These are phyloP conservation scores for Citeromyces siamensis DNA, from an alignment of 1,139 yeast genomes.

Conservation along the genomic window DNA sequence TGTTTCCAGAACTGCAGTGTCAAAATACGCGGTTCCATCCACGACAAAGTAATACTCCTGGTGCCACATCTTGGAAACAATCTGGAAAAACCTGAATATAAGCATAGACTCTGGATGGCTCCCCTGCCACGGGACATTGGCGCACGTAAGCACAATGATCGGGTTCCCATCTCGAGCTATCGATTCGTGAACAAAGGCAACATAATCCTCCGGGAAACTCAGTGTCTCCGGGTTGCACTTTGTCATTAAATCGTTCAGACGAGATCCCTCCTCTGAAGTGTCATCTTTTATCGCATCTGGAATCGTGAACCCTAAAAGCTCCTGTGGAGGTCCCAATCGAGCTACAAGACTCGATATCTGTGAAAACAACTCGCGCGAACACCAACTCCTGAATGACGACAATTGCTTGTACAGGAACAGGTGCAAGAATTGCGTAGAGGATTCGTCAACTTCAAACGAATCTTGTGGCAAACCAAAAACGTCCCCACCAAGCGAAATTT, in stretches of 20 bases:
- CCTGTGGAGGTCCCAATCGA: conserved; percentile 29
- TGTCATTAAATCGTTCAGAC: conserved; percentile 63
- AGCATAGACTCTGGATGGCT: conserved; percentile 22
- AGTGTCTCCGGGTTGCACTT: conserved; percentile 45
- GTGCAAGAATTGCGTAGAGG: conserved; percentile 40
- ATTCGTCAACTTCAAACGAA: background rate
- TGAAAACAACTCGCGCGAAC: background rate
- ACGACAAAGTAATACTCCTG: conserved; percentile 47
- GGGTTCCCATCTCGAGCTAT: conserved; percentile 68
- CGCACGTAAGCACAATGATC: conserved; percentile 41
- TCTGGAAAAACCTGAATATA: conserved; percentile 52
- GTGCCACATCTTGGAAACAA: conserved; percentile 66
- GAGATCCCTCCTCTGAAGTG: conserved; percentile 31
- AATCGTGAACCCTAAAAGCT: conserved; percentile 35
- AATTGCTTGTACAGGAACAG: conserved; percentile 53
- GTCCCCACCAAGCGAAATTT: conserved; percentile 6
- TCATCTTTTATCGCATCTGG: conserved; percentile 36
- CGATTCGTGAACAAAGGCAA: conserved; percentile 45
- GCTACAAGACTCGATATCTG: conserved; percentile 12
- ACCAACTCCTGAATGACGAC: conserved; percentile 32
- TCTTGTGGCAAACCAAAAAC: background rate
- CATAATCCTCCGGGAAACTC: conserved; percentile 19
- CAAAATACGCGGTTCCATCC: conserved; percentile 56
- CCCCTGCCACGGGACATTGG: conserved; percentile 34
- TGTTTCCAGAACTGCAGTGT: conserved; percentile 11